Base-by-base conservation (phyloP, 148 eudicot genomes). In the Chenopodium formosanum region DNA sequence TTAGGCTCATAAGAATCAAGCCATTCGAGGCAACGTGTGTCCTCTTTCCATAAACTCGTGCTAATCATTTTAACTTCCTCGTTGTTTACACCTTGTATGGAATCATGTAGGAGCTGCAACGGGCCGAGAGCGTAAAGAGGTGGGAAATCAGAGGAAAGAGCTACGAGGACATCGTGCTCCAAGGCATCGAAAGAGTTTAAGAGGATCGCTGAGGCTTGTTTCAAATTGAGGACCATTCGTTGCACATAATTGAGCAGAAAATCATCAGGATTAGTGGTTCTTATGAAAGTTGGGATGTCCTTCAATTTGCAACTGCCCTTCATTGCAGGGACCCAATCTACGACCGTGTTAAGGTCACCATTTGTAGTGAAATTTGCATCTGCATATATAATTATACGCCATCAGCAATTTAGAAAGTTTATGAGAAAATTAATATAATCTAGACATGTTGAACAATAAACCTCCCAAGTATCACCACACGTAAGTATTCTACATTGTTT, bases 101-200 rank as follows among this genome's bases (percentile, higher is more conserved):
- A 74, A 22, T 82, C 81, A 8, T 81, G 65, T 20, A 83, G 73
- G 53, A 82, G 46, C 2, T 87, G 90, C 14, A 89, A 76, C 0
- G 91, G 93, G 10, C 92, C 92, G 14, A 90, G 29, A 4, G 86
- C 79, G 85, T 84, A 87, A 10, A 87, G 20, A 20, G 83, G 85
- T 17, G 88, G 84, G 70, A 84, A 86, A 5, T 79, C 29, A 6
- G 84, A 17, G 20, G 80, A 50, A 1, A 83, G 82, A 19, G 83
- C 56, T 27, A 76, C 70, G 6, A 86, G 73, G 37, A 82, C 83
- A 0, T 81, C 82, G 16, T 68, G 79, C 3, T 87, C 93, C 31
- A 90, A 62, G 10, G 82, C 86, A 9, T 86, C 88, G 53, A 50
- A 87, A 2, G 91, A 80, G 77, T 90, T 87, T 66, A 90, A n/a